A percentile compares a stretch with the other conserved stretches of the same genome.
Evolutionary conservation across 2,329 filamentous ascomycete species (phyloP).

Genomic region (Ilyonectria destructans): DNA sequence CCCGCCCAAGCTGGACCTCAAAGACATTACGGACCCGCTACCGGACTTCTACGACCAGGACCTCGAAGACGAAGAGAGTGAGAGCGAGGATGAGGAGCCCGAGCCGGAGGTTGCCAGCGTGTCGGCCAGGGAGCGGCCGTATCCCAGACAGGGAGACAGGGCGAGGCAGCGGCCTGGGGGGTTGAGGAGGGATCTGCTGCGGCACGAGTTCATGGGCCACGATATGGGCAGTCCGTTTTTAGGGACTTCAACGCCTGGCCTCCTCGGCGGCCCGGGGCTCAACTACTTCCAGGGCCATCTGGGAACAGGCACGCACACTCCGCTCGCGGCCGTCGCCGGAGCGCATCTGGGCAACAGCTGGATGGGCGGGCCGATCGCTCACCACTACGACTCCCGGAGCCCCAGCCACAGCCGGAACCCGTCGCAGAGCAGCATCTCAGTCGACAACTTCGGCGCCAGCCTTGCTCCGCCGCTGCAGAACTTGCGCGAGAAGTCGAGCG

Average conservation of each 20-base stretch:
- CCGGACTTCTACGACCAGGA: constrained; percentile 96
- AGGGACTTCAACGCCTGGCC: constrained; percentile 73
- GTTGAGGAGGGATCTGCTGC: constrained; percentile 53
- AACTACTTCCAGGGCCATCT: constrained; percentile 89
- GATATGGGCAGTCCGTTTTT: constrained; percentile 72
- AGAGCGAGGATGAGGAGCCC: constrained; percentile 54
- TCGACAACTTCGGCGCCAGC: constrained; percentile 57
- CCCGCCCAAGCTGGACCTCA: constrained; percentile 89
- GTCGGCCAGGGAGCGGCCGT: constrained; percentile 31
- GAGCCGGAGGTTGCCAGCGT: constrained; percentile 41
- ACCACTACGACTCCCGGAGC: constrained; percentile 36
- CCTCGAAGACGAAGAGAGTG: constrained; percentile 67
- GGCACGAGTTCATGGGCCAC: constrained; percentile 52
- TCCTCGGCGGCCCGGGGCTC: constrained; percentile 82
- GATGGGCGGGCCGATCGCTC: constrained; percentile 48
- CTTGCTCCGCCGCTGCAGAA: constrained; percentile 61
- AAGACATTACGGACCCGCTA: constrained; percentile 96
- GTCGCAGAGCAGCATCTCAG: constrained; percentile 64
- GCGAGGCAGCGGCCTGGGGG: constrained; percentile 49
- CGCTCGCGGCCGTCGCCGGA: constrained; percentile 84
- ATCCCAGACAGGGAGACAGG: constrained; percentile 23
- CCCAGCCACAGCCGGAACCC: constrained; percentile 61
- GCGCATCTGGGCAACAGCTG: constrained; percentile 64
- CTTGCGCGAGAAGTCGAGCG: constrained; percentile 73
- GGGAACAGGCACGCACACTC: constrained; percentile 83